Evolutionary conservation across 202 grass and related monocot species (phyloP), one percentile per base, ranked within the genome.

Genomic region (Schoenoplectus tabernaemontani): DNA sequence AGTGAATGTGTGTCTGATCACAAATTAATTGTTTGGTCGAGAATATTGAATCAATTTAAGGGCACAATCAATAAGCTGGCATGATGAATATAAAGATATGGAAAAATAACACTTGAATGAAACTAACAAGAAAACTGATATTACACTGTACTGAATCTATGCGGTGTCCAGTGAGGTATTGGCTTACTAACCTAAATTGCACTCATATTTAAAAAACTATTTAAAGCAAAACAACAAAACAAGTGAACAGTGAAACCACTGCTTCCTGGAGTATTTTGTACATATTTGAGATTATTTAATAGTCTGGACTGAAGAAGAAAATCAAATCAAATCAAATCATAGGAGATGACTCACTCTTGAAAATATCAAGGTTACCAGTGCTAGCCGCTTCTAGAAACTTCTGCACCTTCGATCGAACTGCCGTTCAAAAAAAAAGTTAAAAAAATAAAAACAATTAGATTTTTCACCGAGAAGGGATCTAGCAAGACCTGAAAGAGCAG

Each of bases 351-450:
- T 10, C 67, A 94, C 95, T 92, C 64, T 93, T 79, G 51, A 98
- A 78, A 66, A 86, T 23, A 0, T 89, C 82, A 56, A 97, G 91
- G 74, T 97, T 87, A 36, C 95, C 95, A 58, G 83, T 50, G 38
- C 86, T 64, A 44, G 88, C 95, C 6, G 95, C 87, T 71, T 98
- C 91, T 7, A 94, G 91, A 91, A 98, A 98, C 0, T 78, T 87
- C 59, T 97, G 91, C 42, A 97, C 95, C 85, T 89, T 92, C 63
- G 75, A 77, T 63, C 95, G 82, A 77, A 88, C 95, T 98, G 87
- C 64, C 51, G 82, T 68, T 24, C 4, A 68, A 43, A n/a, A 34
- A 11, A 57, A 30, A 41, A 78, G 10, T 37, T 15, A 56, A 23
- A 43, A 56, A 2, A 75, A 75, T 6, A 2, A 53, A 4, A 9